Conservation (phyloP, 371 early-diverging fungal genomes). For the Sporodiniella umbellata region DNA sequence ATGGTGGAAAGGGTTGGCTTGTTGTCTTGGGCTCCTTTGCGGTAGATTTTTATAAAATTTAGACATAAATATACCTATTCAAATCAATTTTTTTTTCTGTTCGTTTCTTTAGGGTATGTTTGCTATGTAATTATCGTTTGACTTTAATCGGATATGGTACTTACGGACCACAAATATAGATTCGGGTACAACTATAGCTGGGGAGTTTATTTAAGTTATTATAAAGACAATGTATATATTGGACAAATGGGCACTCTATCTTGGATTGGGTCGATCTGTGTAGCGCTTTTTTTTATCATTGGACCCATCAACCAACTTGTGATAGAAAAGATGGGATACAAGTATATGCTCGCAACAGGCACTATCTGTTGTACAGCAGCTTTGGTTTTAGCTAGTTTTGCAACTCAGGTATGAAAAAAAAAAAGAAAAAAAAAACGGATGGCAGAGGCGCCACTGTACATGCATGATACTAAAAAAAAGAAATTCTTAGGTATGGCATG, state of each 20-base stretch:
- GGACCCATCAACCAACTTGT: constrained; percentile 33
- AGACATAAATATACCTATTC: too few relatives aligned
- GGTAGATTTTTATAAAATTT: constrained; percentile 28
- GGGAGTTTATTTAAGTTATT: constrained; percentile 25
- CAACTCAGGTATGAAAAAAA: constrained; percentile 18
- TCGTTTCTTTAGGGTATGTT: constrained; percentile 20
- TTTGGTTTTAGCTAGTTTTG: constrained; percentile 61
- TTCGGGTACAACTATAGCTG: constrained; percentile 34
- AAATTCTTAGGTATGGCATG: constrained; percentile 27
- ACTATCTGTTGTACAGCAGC: constrained; percentile 47
- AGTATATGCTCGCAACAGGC: constrained; percentile 45
- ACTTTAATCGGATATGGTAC: neutral
- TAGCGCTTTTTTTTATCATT: constrained; percentile 24
- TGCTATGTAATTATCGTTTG: constrained; percentile 15
- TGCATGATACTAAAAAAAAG: neutral
- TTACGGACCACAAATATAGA: neutral
- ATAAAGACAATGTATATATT: constrained; percentile 19
- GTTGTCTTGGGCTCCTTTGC: constrained; percentile 44
- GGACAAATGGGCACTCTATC: constrained; percentile 23
- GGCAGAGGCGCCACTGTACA: too few relatives aligned
- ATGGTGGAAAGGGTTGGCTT: constrained; percentile 45
- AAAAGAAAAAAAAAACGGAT: neutral
- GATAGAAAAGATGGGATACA: constrained; percentile 51
- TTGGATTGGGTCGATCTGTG: constrained; percentile 36
- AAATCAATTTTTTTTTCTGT: too few relatives aligned